Base-by-base conservation (phyloP, 2,329 filamentous ascomycete genomes). In the Xylogone sp. region DNA sequence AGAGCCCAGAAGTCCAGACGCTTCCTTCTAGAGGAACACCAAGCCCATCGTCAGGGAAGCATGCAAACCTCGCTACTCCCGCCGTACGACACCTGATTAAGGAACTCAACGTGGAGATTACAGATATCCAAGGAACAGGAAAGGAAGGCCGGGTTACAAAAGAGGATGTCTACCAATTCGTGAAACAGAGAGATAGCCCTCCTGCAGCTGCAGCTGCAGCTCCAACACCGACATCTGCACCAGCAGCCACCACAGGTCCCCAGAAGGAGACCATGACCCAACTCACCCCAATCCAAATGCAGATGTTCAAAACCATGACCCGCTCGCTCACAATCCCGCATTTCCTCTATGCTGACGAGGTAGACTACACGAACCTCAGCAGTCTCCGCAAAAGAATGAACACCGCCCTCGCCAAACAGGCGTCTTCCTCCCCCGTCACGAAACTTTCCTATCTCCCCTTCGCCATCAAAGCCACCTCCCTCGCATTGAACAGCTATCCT, bases 251-350 rank as follows among this genome's bases (percentile, higher is more conserved):
- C 20, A 39, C 34, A 16, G 61, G 71, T 8, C 57, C 67, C 44
- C 86, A 88, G 68, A 74, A 73, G 49, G 94, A 97, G 69, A 87
- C 84, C 8, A 70, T 76, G 2, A 77, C 86, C 27, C 75, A 81
- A 52, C 75, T 99, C 55, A 89, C 89, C 12, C 86, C 85, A 34
- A 87, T 89, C 13, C 93, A 97, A 72, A 78, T 82, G 34, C 87
- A 90, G 66, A 99, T 99, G 94, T 97, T 96, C 83, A 97, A 95
- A 74, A 81, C 85, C 54, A 99, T 99, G 94, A 97, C 93, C 13
- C 84, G 84, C 53, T 97, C 93, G 2, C 79, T 99, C 56, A 82
- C 72, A 47, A 97, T 97, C 62, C 94, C 94, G 0, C 94, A 97
- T 71, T 97, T 99, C 72, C 82, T 97, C 54, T 99, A 96, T 73